Base-by-base conservation (phyloP, 1,139 yeast genomes). In the Arxiozyma telluris region DNA sequence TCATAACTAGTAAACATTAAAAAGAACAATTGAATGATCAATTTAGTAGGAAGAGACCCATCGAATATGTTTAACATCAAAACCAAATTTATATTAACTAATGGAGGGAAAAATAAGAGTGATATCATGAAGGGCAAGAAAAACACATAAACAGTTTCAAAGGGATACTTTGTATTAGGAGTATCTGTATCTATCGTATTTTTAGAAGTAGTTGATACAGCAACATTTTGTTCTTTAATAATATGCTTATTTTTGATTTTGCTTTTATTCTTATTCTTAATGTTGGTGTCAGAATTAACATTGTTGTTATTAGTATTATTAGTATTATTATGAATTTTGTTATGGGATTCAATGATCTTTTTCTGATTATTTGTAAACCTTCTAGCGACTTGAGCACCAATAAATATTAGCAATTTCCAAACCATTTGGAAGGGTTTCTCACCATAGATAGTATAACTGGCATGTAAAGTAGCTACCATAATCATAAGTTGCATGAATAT, bases 81-180 rank as follows among this genome's bases (percentile, higher is more conserved):
- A 1, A 61, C 57, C 22, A 57, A 50, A 52, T 66, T 65, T 20
- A 61, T 50, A 3, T 55, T 44, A 12, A 61, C 51, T 39, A 58
- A 46, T 2, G 56, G 41, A n/a, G 55, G 57, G 21, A 56, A 59
- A 45, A 62, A 65, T 17, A 61, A 53, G 1, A 62, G 45, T 3
- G 66, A 58, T 1, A 63, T 38, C 61, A 64, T 54, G 30, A 63
- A 59, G 15, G 69, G 68, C 41, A 66, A 44, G 53, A 58, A 66
- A 6, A 64, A 44, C 47, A 61, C 39, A 54, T 66, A 66, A 18
- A 64, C 41, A 22, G 60, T 54, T 51, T 65, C 65, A 51, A 62
- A 66, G 18, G 44, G 39, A 25, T 27, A 45, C 3, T 38, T 25
- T n/a, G 17, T 18, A 9, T n/a, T 25, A 25, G 20, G 2, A 2